Base-by-base conservation (phyloP, 2,329 filamentous ascomycete genomes). In the Chrysosporium queenslandicum region DNA sequence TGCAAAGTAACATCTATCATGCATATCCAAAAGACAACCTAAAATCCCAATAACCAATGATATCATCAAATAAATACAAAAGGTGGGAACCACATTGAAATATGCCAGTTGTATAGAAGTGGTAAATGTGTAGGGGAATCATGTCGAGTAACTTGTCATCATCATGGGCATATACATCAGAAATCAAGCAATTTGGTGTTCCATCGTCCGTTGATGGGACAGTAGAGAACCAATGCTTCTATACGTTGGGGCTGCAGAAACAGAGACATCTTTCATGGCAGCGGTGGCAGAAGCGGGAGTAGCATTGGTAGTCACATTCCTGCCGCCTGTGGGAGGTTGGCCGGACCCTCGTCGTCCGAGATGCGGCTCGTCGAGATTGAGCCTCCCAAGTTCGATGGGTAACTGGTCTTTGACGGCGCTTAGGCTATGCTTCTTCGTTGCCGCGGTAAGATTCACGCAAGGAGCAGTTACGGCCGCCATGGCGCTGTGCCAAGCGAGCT, bases 161-260 rank as follows among this genome's bases (percentile, higher is more conserved):
- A 16, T 25, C 43, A 46, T 2, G 20, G 25, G 25, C 25, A 8
- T 11, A 42, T 18, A 27, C 12, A 43, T 43, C 21, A 43, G n/a
- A n/a, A 50, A 54, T 64, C 59, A 70, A 12, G 67, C 68, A 50
- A 70, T 60, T 47, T 67, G 68, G 46, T 66, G 63, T 55, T 70
- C 68, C 46, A 70, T 54, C 56, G 65, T 66, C n/a, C 67, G 55
- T 4, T 67, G 59, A 21, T 60, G 63, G 4, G 61, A 60, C 46
- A 68, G 58, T n/a, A 66, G 57, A 3, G 62, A 59, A 6, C 55
- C 59, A 52, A 63, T 58, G 18, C 53, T 52, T 12, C 58, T 57
- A 56, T 64, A 66, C 11, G 63, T 57, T n/a, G 18, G 42, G 27
- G 42, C 6, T 18, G n/a, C n/a, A 7, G 60, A 53, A 3, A 59